Evolutionary conservation across 2,329 filamentous ascomycete species (phyloP).

Genomic region (Aspergillus alliaceus): DNA sequence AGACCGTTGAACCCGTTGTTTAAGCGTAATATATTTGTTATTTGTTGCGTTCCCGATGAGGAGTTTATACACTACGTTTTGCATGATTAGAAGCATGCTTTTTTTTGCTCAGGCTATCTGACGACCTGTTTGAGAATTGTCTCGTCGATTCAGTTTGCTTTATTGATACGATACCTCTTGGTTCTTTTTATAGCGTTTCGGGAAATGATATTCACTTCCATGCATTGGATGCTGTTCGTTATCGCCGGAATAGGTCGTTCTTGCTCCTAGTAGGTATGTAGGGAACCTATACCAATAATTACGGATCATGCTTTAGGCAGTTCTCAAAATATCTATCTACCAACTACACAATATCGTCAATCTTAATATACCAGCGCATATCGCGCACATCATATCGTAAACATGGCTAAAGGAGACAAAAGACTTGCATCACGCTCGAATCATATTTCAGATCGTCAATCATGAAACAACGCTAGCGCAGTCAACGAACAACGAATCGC

Average conservation of each 20-base stretch:
- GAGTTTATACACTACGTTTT: constrained; percentile 1
- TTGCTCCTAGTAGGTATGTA: neutral
- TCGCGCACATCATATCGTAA: neutral
- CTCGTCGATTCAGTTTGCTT: neutral
- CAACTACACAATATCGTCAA: neutral
- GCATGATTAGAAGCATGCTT: neutral
- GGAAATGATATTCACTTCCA: neutral
- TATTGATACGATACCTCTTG: constrained; percentile 12
- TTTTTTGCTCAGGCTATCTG: neutral
- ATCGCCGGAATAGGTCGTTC: neutral
- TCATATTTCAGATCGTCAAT: constrained; percentile 17
- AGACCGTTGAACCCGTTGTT: constrained; percentile 42
- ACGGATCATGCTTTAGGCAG: neutral
- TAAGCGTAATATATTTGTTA: neutral
- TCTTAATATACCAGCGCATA: neutral
- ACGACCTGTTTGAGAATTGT: neutral
- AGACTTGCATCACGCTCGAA: constrained; percentile 3
- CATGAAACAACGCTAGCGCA: constrained; percentile 12
- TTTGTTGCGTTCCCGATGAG: neutral
- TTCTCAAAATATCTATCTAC: neutral
- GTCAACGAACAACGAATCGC: neutral
- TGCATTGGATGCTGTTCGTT: neutral
- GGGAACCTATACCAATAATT: neutral
- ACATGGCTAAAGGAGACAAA: neutral
- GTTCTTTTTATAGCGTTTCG: constrained; percentile 1